Evolutionary conservation across 2,329 filamentous ascomycete genomes (phyloP), one percentile per base, ranked within the genome.

Genomic region (Dothideomycetes sp.): DNA sequence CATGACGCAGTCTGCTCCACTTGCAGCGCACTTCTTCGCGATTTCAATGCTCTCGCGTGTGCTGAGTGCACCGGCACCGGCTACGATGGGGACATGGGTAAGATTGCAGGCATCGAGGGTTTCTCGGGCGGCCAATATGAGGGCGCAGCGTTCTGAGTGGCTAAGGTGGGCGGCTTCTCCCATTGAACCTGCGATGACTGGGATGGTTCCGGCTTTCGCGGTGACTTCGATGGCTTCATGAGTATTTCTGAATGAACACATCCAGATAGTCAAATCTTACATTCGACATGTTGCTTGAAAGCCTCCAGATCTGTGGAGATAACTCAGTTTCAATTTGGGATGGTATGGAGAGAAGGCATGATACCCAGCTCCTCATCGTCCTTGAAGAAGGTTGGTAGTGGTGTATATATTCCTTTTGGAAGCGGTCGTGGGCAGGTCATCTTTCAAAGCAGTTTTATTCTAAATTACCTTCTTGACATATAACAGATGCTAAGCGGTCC

Each of bases 81-180:
- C 84, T 45, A 89, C 82, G 46, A 89, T 62, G 30, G 82, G 81
- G 61, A 86, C 67, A 47, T 73, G 62, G 1, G 66, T 55, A 59
- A 74, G 84, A 2, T 81, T 81, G 24, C 76, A 73, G 9, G 70
- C 67, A 54, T 84, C 73, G 33, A 88, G 68, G 11, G 81, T 81
- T 45, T 73, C 69, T 31, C 84, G 77, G 2, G 82, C 87, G 24
- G 79, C 76, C 37, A 65, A 64, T 5, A 81, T 87, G 50, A 89
- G 75, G 37, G 75, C 63, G 35, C 73, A 71, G 43, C 83, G 75
- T 62, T 89, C 84, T 18, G 71, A 65, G 50, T 79, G 79, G 32
- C 78, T 77, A 24, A 89, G 70, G 54, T 87, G 83, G 10, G 87
- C 82, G 5, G 84, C 83, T 65, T 91, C 84, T 51, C 84, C 84